phyloP scores from a whole-genome alignment of 2,329 filamentous ascomycete genomes.

The Xylaria sp. region DNA sequence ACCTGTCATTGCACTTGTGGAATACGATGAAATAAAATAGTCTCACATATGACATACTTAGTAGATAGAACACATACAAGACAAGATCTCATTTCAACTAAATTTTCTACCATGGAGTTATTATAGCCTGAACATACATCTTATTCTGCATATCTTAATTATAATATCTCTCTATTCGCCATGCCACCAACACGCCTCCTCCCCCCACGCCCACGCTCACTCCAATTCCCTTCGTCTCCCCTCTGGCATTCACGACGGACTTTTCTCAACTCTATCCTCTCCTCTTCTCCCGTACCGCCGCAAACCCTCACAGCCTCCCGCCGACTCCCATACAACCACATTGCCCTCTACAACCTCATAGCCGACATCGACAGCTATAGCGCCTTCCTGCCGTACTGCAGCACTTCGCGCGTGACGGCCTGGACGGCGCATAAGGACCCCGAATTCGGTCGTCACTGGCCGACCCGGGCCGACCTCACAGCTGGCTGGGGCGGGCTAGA shows the following conservation, averaged over 20 bases:
- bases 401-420: slow-evolving; percentile 77
- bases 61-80: background rate
- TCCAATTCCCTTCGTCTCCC: slow-evolving; percentile 28
- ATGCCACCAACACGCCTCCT: slow-evolving; percentile 36
- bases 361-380: slow-evolving; percentile 88
- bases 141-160: background rate
- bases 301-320: slow-evolving; percentile 79
- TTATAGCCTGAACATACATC: slow-evolving; percentile 21
- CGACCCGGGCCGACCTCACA: slow-evolving; percentile 79
- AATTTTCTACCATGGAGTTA: slow-evolving; percentile 27
- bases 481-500: slow-evolving; percentile 87
- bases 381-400: slow-evolving; percentile 92
- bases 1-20: slow-evolving; percentile 3
- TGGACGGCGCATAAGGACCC: slow-evolving; percentile 65
- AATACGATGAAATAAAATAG: background rate
- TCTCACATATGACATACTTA: background rate
- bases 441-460: slow-evolving; percentile 64
- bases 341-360: slow-evolving; percentile 83
- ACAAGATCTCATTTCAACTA: background rate
- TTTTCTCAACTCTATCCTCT: slow-evolving; percentile 48
- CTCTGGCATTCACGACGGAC: slow-evolving; percentile 30
- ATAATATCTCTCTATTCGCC: slow-evolving; percentile 15
- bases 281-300: slow-evolving; percentile 44
- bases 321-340: slow-evolving; percentile 78
- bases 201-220: slow-evolving; percentile 28